A percentile compares a stretch with the other conserved stretches of the same genome.
Conservation (phyloP, 208 protist genomes). For the Herpetomonas samuelpessoai region DNA sequence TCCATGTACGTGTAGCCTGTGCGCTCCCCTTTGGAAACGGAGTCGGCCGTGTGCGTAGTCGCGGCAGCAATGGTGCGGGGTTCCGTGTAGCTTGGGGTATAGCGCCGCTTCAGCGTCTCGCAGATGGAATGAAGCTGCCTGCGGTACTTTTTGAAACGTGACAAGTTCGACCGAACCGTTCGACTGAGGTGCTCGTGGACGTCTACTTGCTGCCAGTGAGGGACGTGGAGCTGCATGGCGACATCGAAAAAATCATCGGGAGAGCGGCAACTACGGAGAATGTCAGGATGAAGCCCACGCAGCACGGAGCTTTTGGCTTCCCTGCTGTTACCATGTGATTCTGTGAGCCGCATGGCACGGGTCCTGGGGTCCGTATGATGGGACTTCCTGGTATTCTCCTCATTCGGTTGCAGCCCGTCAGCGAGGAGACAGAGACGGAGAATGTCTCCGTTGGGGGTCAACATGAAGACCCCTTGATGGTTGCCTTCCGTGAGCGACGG, state of each 20-base stretch:
- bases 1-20: conserved; percentile 1
- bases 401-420: neutral
- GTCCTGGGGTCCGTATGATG: conserved; percentile 16
- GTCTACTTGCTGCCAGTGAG: conserved; percentile 5
- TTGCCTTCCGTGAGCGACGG: neutral
- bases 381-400: neutral
- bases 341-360: conserved; percentile 4
- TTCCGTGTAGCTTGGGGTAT: conserved; percentile 38
- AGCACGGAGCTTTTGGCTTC: neutral
- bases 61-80: conserved; percentile 25
- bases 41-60: conserved; percentile 2
- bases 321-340: neutral
- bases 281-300: neutral
- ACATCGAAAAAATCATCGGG: conserved; percentile 42
- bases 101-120: conserved; percentile 35
- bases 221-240: conserved; percentile 31
- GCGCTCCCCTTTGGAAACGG: neutral
- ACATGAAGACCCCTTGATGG: conserved; percentile 7
- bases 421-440: neutral
- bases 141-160: conserved; percentile 28
- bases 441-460: conserved; percentile 17
- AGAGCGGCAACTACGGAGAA: conserved; percentile 24
- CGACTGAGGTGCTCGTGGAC: neutral
- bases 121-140: conserved; percentile 27
- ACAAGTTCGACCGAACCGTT: conserved; percentile 5